These are phyloP conservation scores for Nepenthes mirabilis DNA, from an alignment of 148 eudicot species.

Conservation along the genomic window DNA sequence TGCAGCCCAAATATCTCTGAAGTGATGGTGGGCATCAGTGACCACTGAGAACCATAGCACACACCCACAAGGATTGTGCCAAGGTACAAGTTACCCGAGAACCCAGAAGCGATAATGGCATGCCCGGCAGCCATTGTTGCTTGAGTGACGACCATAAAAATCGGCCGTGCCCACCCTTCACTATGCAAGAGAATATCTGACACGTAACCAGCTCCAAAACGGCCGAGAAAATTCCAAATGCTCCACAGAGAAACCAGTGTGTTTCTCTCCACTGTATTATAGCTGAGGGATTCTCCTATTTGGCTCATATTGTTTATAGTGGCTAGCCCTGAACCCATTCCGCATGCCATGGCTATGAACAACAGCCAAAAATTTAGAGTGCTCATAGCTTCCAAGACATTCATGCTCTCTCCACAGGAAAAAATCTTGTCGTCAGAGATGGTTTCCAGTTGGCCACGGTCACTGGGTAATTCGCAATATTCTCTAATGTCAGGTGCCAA, in stretches of 20 bases:
- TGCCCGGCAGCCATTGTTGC: conserved; percentile 68
- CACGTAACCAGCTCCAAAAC: conserved; percentile 75
- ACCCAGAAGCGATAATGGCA: conserved; percentile 60
- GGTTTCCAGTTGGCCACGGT: background rate
- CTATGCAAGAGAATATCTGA: conserved; percentile 56
- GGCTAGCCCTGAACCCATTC: conserved; percentile 89
- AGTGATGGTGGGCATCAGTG: conserved; percentile 79
- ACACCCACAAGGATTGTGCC: conserved; percentile 74
- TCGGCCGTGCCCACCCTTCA: conserved; percentile 59
- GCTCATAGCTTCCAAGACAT: conserved; percentile 41
- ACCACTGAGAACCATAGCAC: conserved; percentile 87
- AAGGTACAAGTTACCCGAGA: conserved; percentile 63
- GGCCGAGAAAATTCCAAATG: conserved; percentile 96
- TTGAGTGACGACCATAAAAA: conserved; percentile 47
- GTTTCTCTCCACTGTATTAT: conserved; percentile 35
- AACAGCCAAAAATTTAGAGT: conserved; percentile 71
- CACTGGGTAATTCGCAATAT: conserved; percentile 12
- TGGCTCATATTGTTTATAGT: conserved; percentile 85
- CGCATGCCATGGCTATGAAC: conserved; percentile 76
- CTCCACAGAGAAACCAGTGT: conserved; percentile 78
- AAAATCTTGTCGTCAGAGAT: conserved; percentile 7
- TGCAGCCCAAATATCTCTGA: conserved; percentile 68
- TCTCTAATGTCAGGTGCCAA: conserved; percentile 7
- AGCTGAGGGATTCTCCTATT: conserved; percentile 68
- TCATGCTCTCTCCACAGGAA: conserved; percentile 26